Base-by-base conservation (phyloP, 345 rosid species). In the Syzygium aromaticum region DNA sequence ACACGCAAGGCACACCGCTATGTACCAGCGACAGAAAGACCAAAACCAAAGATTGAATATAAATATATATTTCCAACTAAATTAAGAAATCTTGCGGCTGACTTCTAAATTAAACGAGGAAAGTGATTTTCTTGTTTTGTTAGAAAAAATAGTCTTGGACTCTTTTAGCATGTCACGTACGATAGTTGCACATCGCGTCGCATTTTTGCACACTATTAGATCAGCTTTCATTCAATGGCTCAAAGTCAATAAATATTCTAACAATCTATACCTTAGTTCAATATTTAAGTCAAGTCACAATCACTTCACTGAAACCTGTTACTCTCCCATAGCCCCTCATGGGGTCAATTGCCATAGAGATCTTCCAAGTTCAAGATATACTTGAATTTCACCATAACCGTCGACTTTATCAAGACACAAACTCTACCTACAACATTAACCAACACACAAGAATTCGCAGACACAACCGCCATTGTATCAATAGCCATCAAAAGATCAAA, bases 141-240 rank as follows among this genome's bases (percentile, higher is more conserved):
- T 27, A 59, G 13, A 0, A 27, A 25, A 10, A 57, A 27, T 59
- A 27, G 16, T 59, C 64, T 27, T 27, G 30, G 64, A 27, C 64
- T 27, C 64, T 59, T 59, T 59, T 59, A 25, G 64, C 30, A 59
- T 27, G 64, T 59, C 64, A 59, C 64, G 3, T 25, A 6, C n/a
- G 12, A 5, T 15, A 13, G 2, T 11, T 4, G 3, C 30, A 27
- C 64, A 27, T 11, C 28, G 0, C 3, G 16, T 15, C 30, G n/a
- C 64, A 59, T 25, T 25, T 59, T 27, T 13, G 0, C 0, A 7
- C 30, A 11, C 28, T 23, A 11, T 57, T 57, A 11, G 14, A 23
- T 57, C 3, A 4, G 0, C 6, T 25, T 57, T 2, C 63, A 11
- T 23, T 57, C 1, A 1, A 11, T 4, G 11, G 14, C 28, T 57